A percentile compares a stretch with the other conserved stretches of the same genome.
Evolutionary conservation across 108 stramenopile genomes (phyloP).

Genomic region (Mayamaea pseudoterrestris): DNA sequence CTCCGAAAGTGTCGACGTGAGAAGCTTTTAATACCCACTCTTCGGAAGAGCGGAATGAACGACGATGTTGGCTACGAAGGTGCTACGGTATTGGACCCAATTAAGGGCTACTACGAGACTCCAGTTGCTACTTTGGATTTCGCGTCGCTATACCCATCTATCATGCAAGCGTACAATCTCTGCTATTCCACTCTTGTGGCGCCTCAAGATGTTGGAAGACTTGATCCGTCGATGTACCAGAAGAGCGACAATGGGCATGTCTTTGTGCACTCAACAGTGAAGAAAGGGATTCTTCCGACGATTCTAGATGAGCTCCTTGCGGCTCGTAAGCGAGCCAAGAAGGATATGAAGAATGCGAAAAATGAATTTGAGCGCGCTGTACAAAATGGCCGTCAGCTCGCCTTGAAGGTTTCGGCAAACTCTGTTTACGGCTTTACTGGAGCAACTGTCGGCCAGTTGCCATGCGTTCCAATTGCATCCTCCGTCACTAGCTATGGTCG

Average conservation of each 20-base stretch:
- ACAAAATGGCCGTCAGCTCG: conserved; percentile 97
- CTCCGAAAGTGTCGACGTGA: conserved; percentile 86
- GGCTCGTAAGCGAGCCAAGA: conserved; percentile 95
- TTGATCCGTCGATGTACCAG: conserved; percentile 67
- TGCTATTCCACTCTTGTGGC: conserved; percentile 95
- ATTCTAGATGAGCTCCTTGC: conserved; percentile 79
- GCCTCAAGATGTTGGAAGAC: conserved; percentile 49
- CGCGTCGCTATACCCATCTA: conserved; percentile 97
- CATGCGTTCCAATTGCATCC: conserved; percentile 96
- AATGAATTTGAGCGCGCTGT: conserved; percentile 98
- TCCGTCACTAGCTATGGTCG: conserved; percentile 95
- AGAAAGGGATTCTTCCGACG: conserved; percentile 93
- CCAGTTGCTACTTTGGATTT: conserved; percentile 99
- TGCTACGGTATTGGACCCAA: conserved; percentile 97
- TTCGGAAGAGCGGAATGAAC: conserved; percentile 61
- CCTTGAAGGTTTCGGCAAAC: conserved; percentile 97
- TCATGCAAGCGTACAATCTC: conserved; percentile 99
- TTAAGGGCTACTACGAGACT: conserved; percentile 93
- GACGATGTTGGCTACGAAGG: conserved; percentile 91
- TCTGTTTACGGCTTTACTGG: conserved; percentile 99
- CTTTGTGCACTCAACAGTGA: conserved; percentile 84
- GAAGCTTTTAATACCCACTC: conserved; percentile 87
- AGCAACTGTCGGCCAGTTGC: conserved; percentile 95
- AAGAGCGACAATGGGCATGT: conserved; percentile 86
- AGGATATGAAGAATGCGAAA: conserved; percentile 97